These are phyloP conservation scores for Fusarium sp. DNA, from an alignment of 2,329 filamentous ascomycete species.

Conservation along the genomic window DNA sequence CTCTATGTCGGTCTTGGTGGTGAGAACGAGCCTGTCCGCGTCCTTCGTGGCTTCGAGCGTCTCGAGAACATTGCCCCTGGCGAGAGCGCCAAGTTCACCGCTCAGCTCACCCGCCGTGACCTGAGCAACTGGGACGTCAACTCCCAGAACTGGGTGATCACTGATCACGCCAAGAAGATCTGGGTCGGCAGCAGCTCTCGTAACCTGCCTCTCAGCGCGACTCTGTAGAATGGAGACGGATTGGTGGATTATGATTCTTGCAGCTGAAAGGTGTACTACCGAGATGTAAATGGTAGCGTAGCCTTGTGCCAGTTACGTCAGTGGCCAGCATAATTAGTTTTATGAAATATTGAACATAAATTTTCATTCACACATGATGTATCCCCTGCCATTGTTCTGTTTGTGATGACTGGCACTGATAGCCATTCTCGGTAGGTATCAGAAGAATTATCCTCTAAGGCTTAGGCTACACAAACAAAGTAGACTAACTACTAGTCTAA, in stretches of 20 bases:
- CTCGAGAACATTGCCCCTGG: conserved; percentile 75
- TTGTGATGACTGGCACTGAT: not conserved
- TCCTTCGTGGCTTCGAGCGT: conserved; percentile 85
- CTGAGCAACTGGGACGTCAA: conserved; percentile 86
- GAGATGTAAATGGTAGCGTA: not conserved
- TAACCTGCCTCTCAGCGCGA: conserved; percentile 59
- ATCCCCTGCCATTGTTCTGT: not conserved
- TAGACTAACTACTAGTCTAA: no score
- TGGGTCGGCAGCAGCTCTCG: conserved; percentile 67
- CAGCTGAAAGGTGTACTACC: not conserved
- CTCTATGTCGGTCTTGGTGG: conserved; percentile 86
- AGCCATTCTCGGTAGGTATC: no score
- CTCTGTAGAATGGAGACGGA: conserved; percentile 21
- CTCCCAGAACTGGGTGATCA: conserved; percentile 86
- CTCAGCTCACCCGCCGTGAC: conserved; percentile 80
- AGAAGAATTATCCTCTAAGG: no score
- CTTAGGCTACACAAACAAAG: no score
- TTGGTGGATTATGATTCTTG: not conserved
- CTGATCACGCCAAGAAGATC: conserved; percentile 61
- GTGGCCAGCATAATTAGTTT: conserved; percentile 17
- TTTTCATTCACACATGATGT: not conserved
- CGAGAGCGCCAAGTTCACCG: conserved; percentile 72
- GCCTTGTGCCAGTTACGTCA: conserved; percentile 10
- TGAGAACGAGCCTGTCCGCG: conserved; percentile 71
- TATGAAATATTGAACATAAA: conserved; percentile 4